These are phyloP conservation scores for Aspergillus nidulans DNA, from an alignment of 495 filamentous ascomycete species.

Conservation along the genomic window DNA sequence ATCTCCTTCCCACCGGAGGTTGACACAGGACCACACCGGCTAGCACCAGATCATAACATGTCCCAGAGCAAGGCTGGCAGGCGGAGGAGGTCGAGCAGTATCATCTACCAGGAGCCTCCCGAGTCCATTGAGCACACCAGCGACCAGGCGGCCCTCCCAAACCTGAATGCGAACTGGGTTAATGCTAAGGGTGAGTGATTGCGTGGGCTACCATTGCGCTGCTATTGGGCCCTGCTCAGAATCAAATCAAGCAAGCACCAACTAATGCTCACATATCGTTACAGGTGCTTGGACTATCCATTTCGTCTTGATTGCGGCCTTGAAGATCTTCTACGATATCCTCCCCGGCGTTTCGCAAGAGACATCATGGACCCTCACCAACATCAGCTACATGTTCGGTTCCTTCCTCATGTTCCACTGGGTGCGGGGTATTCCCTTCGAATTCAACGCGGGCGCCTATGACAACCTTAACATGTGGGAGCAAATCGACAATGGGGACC, in stretches of 20 bases:
- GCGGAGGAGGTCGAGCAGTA: conserved; percentile 86
- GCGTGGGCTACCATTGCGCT: conserved; percentile 4
- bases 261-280: background rate
- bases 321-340: conserved; percentile 95
- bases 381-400: conserved; percentile 98
- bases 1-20: conserved; percentile 75
- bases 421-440: conserved; percentile 95
- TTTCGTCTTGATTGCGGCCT: conserved; percentile 76
- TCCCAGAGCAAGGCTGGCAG: conserved; percentile 60
- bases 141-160: conserved; percentile 90
- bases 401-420: conserved; percentile 99
- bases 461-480: conserved; percentile 99
- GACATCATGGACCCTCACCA: conserved; percentile 96
- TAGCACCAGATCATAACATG: conserved; percentile 51
- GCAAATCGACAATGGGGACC: conserved; percentile 98
- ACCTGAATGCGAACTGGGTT: conserved; percentile 97
- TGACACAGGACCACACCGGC: conserved; percentile 55
- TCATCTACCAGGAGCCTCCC: conserved; percentile 91
- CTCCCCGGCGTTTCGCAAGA: conserved; percentile 93
- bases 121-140: conserved; percentile 94
- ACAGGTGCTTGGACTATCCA: conserved; percentile 94
- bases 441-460: conserved; percentile 98
- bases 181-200: conserved; percentile 84
- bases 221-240: conserved; percentile 1
- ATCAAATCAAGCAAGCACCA: background rate